Evolutionary conservation across 441 rosid species (phyloP).

Genomic region (Brassica hybrid): DNA sequence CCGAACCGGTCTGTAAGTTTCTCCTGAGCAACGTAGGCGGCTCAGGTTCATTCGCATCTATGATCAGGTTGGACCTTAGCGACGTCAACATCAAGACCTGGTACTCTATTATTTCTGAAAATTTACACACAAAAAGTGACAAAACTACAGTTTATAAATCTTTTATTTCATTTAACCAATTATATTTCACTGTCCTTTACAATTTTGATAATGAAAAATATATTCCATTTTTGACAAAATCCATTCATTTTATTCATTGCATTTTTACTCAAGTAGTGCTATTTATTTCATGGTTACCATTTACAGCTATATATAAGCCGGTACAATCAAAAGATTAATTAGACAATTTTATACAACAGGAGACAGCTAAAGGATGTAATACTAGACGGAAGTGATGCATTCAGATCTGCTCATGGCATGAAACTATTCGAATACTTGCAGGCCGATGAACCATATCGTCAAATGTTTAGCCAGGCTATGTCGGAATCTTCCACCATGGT

Average conservation of each 20-base stretch:
- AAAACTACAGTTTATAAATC: background rate
- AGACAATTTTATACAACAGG: background rate
- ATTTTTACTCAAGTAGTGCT: background rate
- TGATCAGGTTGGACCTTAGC: background rate
- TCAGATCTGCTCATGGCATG: background rate
- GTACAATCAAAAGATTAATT: background rate
- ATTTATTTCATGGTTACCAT: background rate
- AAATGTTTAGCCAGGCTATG: background rate
- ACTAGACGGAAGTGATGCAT: background rate
- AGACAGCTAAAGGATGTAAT: background rate
- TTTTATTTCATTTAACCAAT: background rate
- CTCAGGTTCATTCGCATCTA: background rate
- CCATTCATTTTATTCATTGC: background rate
- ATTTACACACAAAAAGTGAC: background rate
- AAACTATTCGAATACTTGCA: background rate
- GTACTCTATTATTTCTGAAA: background rate
- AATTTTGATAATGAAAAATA: background rate
- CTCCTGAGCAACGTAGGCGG: background rate
- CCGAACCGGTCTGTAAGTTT: constrained; percentile 2
- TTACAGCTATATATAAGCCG: background rate
- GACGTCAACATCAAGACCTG: constrained; percentile 5
- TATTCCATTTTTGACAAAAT: background rate
- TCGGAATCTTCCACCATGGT: background rate
- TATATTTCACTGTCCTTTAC: background rate
- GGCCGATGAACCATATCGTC: background rate